Evolutionary conservation across 2,329 filamentous ascomycete species (phyloP).

Genomic region (Fusarium sp.): DNA sequence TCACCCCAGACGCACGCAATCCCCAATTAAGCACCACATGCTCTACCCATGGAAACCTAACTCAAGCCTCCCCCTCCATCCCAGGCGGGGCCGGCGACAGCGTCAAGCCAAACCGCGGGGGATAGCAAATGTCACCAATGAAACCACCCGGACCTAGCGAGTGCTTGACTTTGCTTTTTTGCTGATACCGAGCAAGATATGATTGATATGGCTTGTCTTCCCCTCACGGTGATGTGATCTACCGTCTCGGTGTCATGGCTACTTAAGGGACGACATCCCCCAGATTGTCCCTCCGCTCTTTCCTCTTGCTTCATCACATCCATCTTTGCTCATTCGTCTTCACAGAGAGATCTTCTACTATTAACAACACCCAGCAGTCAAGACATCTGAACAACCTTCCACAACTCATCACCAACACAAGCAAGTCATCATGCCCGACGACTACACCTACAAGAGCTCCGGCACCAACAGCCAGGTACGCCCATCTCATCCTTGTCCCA

Average conservation of each 20-base stretch:
- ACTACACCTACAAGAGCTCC: conserved; percentile 59
- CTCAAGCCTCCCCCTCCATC: background rate
- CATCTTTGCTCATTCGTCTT: background rate
- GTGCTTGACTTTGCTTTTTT: background rate
- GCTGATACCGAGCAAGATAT: background rate
- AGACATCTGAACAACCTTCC: background rate
- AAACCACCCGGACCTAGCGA: background rate
- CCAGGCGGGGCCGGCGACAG: background rate
- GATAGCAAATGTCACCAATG: background rate
- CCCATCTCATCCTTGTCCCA: background rate
- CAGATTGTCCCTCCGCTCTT: too few relatives aligned
- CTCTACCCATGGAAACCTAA: background rate
- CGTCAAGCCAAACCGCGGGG: background rate
- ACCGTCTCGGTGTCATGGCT: background rate
- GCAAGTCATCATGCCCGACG: conserved; percentile 30
- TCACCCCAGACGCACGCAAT: background rate
- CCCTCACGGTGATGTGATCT: background rate
- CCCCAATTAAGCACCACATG: background rate
- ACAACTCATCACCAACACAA: background rate
- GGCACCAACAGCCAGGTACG: conserved; percentile 74
- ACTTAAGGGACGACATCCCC: background rate
- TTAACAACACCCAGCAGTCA: background rate
- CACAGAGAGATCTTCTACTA: background rate
- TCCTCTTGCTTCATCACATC: background rate
- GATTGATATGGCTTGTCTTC: background rate